Base-by-base conservation (phyloP, 2,329 filamentous ascomycete species). In the Purpureocillium lavendulum region DNA sequence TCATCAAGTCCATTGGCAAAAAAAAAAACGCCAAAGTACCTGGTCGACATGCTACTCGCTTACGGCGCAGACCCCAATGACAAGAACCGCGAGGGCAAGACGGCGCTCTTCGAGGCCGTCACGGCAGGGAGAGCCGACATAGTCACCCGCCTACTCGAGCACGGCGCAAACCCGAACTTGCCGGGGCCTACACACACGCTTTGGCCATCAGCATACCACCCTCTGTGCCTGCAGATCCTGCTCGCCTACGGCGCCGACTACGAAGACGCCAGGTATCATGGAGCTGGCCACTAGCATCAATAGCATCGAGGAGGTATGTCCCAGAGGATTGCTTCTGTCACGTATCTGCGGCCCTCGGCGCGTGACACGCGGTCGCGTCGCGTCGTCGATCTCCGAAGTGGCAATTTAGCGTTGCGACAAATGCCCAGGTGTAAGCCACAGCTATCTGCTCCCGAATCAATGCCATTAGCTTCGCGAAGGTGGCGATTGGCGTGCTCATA, bases 121-220 rank as follows among this genome's bases (percentile, higher is more conserved):
- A 66, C 69, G 36, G 62, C 64, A n/a, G 69, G 68, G 10, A 69
- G 80, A 6, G 59, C 70, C 36, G 77, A 82, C 42, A 63, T 82
- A 1, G 71, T 81, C 43, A 65, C 58, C 8, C 55, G 53, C 2
- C 58, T 70, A 21, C 52, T 70, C 3, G 60, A 82, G 38, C 69
- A 79, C 40, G 71, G 73, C 3, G 82, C 81, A 2, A 73, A 84
- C 49, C 72, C 80, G 8, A 85, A 86, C 53, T 62, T 84, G 6
- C 81, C 81, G 2, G 80, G 77, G 1, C 79, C 80, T 10, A 82
- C 83, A 56, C 76, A 84, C 60, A 73, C 79, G 58, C 67, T 85
- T 17, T 81, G 80, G 80, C 77, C 78, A 2, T 68, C 79, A 1
- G 73, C 71, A 0, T 75, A 78, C 57, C 69, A 80, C 38, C 65